A percentile compares a stretch with the other conserved stretches of the same genome.
Conservation (phyloP, 768 basidiomycete species). For the Suillus alpinus region DNA sequence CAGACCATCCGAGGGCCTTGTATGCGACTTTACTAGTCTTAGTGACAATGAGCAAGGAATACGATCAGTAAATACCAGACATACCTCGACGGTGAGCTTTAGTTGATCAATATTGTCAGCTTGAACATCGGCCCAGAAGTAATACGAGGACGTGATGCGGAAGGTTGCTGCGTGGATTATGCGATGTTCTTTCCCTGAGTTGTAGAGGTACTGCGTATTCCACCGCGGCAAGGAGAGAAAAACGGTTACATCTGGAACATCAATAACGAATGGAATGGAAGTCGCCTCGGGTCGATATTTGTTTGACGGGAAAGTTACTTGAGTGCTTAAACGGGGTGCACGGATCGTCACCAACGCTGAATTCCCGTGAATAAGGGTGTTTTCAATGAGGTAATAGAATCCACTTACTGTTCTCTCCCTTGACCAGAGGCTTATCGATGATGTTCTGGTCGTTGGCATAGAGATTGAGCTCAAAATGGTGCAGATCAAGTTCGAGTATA, state of each 20-base stretch:
- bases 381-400: not conserved
- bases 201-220: slow-evolving; percentile 80
- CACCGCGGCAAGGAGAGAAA: slow-evolving; percentile 78
- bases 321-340: slow-evolving; percentile 53
- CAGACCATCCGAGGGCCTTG: slow-evolving; percentile 82
- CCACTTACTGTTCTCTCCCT: slow-evolving; percentile 78
- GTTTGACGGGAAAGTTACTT: slow-evolving; percentile 62
- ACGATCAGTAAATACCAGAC: not conserved
- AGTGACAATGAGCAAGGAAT: slow-evolving; percentile 2
- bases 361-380: not conserved
- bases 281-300: slow-evolving; percentile 71
- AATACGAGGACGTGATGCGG: slow-evolving; percentile 66
- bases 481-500: slow-evolving; percentile 61
- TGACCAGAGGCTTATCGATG: slow-evolving; percentile 80
- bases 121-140: slow-evolving; percentile 64
- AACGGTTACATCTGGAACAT: slow-evolving; percentile 55
- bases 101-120: slow-evolving; percentile 79
- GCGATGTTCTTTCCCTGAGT: slow-evolving; percentile 54
- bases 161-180: slow-evolving; percentile 60
- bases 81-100: slow-evolving; percentile 60
- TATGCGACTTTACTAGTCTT: slow-evolving; percentile 57
- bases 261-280: slow-evolving; percentile 60
- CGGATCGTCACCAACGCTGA: slow-evolving; percentile 71
- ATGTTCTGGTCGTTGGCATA: slow-evolving; percentile 97
- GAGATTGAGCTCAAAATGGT: slow-evolving; percentile 73